A percentile compares a stretch with the other conserved stretches of the same genome.
These are phyloP conservation scores for Coniferiporia weirii DNA, from an alignment of 1,284 basidiomycete genomes.

Conservation along the genomic window DNA sequence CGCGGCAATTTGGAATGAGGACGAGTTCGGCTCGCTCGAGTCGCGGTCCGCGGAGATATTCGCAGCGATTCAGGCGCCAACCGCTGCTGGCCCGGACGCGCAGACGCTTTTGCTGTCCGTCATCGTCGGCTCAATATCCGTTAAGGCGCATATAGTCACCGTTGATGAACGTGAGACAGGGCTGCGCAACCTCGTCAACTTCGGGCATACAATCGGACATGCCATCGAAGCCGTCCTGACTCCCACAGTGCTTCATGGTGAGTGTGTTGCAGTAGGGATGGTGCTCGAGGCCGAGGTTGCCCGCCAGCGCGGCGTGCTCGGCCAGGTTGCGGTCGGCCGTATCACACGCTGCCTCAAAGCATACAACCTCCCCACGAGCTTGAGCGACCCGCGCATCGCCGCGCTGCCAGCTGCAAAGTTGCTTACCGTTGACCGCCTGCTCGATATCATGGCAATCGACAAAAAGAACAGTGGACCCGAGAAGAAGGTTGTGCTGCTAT, in stretches of 20 bases:
- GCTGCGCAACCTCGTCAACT: conserved; percentile 94
- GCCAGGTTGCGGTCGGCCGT: conserved; percentile 86
- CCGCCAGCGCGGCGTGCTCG: conserved; percentile 78
- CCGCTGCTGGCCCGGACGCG: conserved; percentile 55
- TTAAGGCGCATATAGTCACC: conserved; percentile 94
- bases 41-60: conserved; percentile 80
- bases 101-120: conserved; percentile 75
- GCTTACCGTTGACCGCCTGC: conserved; percentile 76
- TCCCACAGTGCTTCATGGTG: conserved; percentile 87
- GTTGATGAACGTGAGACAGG: conserved; percentile 94
- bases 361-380: conserved; percentile 81
- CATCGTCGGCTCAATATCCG: conserved; percentile 83
- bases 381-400: conserved; percentile 72
- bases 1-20: conserved; percentile 92
- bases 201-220: conserved; percentile 94
- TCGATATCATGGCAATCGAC: conserved; percentile 94
- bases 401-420: conserved; percentile 64
- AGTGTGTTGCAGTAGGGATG: conserved; percentile 92
- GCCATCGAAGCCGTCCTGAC: conserved; percentile 93
- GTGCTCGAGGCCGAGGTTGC: conserved; percentile 91
- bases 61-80: conserved; percentile 76
- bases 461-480: conserved; percentile 93
- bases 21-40: conserved; percentile 83
- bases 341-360: conserved; percentile 79
- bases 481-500: conserved; percentile 93